Evolutionary conservation across 768 basidiomycete species (phyloP).

Genomic region (Amanita polypyramis): DNA sequence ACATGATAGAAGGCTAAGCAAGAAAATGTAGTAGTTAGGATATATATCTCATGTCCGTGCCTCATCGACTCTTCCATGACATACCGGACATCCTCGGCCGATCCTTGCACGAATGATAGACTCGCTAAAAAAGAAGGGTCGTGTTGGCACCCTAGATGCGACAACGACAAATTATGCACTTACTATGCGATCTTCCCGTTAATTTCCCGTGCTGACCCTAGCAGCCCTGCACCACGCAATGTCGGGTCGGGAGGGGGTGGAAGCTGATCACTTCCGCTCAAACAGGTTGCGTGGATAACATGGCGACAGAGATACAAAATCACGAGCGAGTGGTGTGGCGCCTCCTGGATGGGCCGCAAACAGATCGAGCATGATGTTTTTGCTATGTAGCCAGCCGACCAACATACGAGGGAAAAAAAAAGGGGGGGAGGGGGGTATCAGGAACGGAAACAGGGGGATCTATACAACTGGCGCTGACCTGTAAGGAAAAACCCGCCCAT

Average conservation of each 20-base stretch:
- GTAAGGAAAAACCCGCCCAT: slow-evolving; percentile 70
- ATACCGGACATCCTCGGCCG: slow-evolving; percentile 68
- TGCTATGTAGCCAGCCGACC: slow-evolving; percentile 27
- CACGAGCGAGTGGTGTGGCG: slow-evolving; percentile 48
- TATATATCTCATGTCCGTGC: slow-evolving; percentile 16
- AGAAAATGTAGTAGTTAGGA: slow-evolving; percentile 5
- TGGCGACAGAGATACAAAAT: slow-evolving; percentile 85
- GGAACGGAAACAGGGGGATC: not conserved
- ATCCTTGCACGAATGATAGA: slow-evolving; percentile 59
- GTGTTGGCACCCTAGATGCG: not conserved
- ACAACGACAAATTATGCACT: slow-evolving; percentile 20
- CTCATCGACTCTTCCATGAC: slow-evolving; percentile 50
- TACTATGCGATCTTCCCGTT: slow-evolving; percentile 77
- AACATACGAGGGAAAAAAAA: not conserved
- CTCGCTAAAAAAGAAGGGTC: slow-evolving; percentile 32
- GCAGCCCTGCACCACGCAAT: slow-evolving; percentile 32
- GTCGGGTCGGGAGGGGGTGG: slow-evolving; percentile 50
- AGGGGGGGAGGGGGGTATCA: not conserved
- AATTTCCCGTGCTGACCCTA: slow-evolving; percentile 28
- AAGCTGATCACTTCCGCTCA: slow-evolving; percentile 53
- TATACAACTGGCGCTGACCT: slow-evolving; percentile 33
- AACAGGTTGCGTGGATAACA: slow-evolving; percentile 73
- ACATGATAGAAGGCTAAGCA: slow-evolving; percentile 1
- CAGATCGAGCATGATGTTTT: slow-evolving; percentile 63
- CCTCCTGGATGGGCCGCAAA: slow-evolving; percentile 41